A percentile compares a stretch with the other conserved stretches of the same genome.
Evolutionary conservation across 495 filamentous ascomycete genomes (phyloP).

Genomic region (Penicillium salamii): DNA sequence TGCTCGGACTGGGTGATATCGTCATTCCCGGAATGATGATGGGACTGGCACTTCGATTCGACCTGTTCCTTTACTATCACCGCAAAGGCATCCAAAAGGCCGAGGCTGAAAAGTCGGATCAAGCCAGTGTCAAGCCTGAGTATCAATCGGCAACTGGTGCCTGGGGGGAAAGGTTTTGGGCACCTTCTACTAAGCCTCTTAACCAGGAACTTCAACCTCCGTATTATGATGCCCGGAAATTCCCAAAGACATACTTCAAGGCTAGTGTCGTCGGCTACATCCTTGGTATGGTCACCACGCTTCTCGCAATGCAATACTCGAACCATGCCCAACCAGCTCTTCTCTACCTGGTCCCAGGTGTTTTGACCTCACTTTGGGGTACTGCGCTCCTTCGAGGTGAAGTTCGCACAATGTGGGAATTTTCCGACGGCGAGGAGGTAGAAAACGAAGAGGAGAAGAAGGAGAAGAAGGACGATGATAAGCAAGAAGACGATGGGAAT

Average conservation of each 20-base stretch:
- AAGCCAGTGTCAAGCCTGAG: conserved; percentile 48
- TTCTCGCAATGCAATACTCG: conserved; percentile 73
- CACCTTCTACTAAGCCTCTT: conserved; percentile 27
- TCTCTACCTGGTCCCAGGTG: conserved; percentile 88
- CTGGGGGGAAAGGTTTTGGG: conserved; percentile 91
- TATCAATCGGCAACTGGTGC: conserved; percentile 60
- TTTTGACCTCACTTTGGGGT: conserved; percentile 72
- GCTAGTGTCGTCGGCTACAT: conserved; percentile 76
- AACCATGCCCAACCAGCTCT: conserved; percentile 87
- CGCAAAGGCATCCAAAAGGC: conserved; percentile 47
- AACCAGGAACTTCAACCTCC: conserved; percentile 35
- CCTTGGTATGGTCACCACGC: conserved; percentile 72
- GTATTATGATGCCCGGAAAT: conserved; percentile 47
- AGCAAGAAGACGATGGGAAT: too few species aligned
- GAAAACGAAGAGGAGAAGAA: conserved; percentile 26
- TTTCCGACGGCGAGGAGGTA: conserved; percentile 61
- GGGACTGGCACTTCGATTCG: conserved; percentile 81
- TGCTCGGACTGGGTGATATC: conserved; percentile 93
- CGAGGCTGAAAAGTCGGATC: conserved; percentile 32
- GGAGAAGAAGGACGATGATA: conserved; percentile 21
- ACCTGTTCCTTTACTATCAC: conserved; percentile 80
- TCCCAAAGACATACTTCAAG: conserved; percentile 87
- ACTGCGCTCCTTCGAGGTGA: conserved; percentile 73
- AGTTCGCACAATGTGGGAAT: conserved; percentile 70
- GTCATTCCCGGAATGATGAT: conserved; percentile 94